Evolutionary conservation across 805 yeast species (phyloP).

Genomic region (Starmerella bacillaris): DNA sequence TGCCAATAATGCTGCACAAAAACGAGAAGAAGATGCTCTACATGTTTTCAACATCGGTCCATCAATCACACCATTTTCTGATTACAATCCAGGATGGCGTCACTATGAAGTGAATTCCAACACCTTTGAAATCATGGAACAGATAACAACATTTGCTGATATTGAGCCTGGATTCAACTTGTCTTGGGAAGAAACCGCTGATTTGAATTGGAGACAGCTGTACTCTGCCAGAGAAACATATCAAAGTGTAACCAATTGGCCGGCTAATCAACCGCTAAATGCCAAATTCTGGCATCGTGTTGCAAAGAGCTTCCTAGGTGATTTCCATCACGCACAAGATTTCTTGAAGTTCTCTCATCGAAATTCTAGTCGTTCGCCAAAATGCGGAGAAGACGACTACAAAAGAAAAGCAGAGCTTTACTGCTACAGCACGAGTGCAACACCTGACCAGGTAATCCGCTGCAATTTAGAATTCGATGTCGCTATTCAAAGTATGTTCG

Average conservation of each 20-base stretch:
- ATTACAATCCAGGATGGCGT: conserved; percentile 55
- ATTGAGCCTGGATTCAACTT: conserved; percentile 34
- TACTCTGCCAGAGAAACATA: conserved; percentile 48
- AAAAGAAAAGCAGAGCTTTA: conserved; percentile 19
- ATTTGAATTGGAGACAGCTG: conserved; percentile 45
- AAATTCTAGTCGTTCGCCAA: conserved; percentile 36
- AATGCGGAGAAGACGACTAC: conserved; percentile 28
- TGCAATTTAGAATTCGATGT: conserved; percentile 11
- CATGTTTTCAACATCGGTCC: conserved; percentile 49
- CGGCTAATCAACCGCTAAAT: conserved; percentile 38
- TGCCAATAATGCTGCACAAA: conserved; percentile 30
- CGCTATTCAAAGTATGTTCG: conserved; percentile 3
- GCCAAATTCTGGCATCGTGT: conserved; percentile 52
- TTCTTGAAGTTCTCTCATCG: conserved; percentile 36
- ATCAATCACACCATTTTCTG: conserved; percentile 43
- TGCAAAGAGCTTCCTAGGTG: conserved; percentile 28
- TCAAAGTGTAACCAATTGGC: conserved; percentile 35
- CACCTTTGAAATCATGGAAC: conserved; percentile 43
- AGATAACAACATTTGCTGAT: conserved; percentile 40
- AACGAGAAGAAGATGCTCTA: conserved; percentile 30
- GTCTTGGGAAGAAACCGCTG: conserved; percentile 21
- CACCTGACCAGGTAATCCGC: conserved; percentile 17
- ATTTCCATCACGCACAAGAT: conserved; percentile 30
- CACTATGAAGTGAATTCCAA: conserved; percentile 48
- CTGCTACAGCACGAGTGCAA: conserved; percentile 26